These are phyloP conservation scores for Diutina rugosa DNA, from an alignment of 1,139 yeast species.

Conservation along the genomic window DNA sequence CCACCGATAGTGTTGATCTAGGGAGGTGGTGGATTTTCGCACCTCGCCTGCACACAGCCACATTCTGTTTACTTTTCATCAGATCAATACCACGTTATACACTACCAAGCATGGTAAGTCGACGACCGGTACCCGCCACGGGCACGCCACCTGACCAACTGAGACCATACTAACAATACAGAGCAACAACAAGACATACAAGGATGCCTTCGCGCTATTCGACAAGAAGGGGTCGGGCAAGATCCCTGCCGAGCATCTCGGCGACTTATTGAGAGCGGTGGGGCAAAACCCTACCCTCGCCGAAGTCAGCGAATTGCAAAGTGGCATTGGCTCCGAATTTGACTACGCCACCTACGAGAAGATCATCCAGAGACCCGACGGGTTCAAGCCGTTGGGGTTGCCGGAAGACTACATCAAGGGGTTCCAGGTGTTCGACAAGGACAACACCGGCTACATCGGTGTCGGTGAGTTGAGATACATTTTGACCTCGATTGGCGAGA, in stretches of 20 bases:
- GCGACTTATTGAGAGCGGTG: slow-evolving; percentile 89
- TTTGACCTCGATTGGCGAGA: slow-evolving; percentile 88
- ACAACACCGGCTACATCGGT: slow-evolving; percentile 88
- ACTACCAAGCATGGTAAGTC: neutral
- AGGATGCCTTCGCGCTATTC: slow-evolving; percentile 94
- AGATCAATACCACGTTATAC: neutral
- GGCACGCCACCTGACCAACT: neutral
- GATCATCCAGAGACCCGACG: slow-evolving; percentile 77
- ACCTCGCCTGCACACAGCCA: neutral
- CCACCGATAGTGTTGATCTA: neutral
- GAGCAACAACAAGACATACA: slow-evolving; percentile 58
- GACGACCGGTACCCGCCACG: neutral
- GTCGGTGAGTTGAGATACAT: slow-evolving; percentile 95
- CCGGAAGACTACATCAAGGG: slow-evolving; percentile 96
- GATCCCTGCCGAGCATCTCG: slow-evolving; percentile 78
- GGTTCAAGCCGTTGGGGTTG: slow-evolving; percentile 81
- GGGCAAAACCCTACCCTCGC: slow-evolving; percentile 97
- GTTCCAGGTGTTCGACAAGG: slow-evolving; percentile 95
- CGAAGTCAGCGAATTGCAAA: slow-evolving; percentile 67
- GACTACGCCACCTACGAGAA: slow-evolving; percentile 71
- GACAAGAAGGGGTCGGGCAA: slow-evolving; percentile 95
- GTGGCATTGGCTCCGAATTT: slow-evolving; percentile 30
- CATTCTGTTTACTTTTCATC: neutral
- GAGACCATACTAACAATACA: slow-evolving; percentile 7
- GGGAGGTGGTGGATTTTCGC: neutral